phyloP scores from a whole-genome alignment of 495 filamentous ascomycete genomes.

The Penicillium manginii region DNA sequence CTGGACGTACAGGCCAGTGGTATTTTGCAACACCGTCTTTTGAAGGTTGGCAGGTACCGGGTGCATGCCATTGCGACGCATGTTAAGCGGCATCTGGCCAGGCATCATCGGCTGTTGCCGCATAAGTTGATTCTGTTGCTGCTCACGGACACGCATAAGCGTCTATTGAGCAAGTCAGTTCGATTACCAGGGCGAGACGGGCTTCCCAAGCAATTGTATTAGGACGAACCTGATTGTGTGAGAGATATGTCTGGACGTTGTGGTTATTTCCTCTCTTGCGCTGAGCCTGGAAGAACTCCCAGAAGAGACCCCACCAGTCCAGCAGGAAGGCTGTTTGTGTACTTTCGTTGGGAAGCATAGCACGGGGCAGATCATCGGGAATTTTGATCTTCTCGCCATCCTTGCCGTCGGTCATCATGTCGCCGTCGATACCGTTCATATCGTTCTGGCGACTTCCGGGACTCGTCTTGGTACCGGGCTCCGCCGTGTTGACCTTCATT shows the following conservation, averaged over 20 bases:
- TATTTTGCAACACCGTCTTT: slow-evolving; percentile 74
- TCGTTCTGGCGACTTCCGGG: slow-evolving; percentile 64
- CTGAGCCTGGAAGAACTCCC: slow-evolving; percentile 87
- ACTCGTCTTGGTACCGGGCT: slow-evolving; percentile 62
- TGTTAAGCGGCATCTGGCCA: slow-evolving; percentile 63
- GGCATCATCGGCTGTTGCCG: slow-evolving; percentile 74
- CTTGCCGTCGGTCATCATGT: slow-evolving; percentile 85
- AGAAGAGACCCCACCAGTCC: slow-evolving; percentile 96
- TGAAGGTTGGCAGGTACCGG: slow-evolving; percentile 56
- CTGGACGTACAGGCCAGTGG: slow-evolving; percentile 43
- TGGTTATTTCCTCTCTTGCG: slow-evolving; percentile 61
- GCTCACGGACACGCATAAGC: slow-evolving; percentile 47
- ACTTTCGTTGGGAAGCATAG: slow-evolving; percentile 64
- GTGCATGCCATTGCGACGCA: slow-evolving; percentile 49
- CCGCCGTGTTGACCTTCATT: slow-evolving; percentile 59
- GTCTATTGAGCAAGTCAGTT: slow-evolving; percentile 36
- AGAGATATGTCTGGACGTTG: slow-evolving; percentile 69
- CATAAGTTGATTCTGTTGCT: slow-evolving; percentile 67
- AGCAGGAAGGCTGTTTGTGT: slow-evolving; percentile 79
- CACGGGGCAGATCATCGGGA: slow-evolving; percentile 78
- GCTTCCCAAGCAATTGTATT: neutral
- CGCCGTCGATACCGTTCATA: slow-evolving; percentile 76
- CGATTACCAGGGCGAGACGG: slow-evolving; percentile 12
- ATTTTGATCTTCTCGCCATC: slow-evolving; percentile 72
- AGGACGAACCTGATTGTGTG: slow-evolving; percentile 77